Conservation (phyloP, 768 basidiomycete species). For the Rhizopogon vinicolor region DNA sequence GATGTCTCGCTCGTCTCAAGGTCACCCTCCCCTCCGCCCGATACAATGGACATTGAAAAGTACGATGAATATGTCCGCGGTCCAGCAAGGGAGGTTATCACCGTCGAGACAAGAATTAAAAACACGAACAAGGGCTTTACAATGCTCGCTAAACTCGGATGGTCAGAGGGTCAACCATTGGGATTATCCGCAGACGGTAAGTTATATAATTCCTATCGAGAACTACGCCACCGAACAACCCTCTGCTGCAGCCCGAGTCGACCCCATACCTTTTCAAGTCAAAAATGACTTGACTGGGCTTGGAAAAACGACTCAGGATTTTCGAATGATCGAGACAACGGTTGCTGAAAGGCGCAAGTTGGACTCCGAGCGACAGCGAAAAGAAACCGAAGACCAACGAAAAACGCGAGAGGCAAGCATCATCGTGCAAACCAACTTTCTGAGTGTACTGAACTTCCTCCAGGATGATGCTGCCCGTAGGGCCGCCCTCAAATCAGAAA, state of each 20-base stretch:
- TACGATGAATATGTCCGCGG: slow-evolving; percentile 63
- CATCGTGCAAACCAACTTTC: background rate
- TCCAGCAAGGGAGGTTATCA: slow-evolving; percentile 59
- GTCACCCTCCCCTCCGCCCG: slow-evolving; percentile 64
- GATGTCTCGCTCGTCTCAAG: slow-evolving; percentile 71
- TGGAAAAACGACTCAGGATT: slow-evolving; percentile 75
- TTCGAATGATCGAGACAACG: slow-evolving; percentile 80
- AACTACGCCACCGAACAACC: background rate
- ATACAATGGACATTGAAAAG: slow-evolving; percentile 54
- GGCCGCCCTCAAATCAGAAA: slow-evolving; percentile 62
- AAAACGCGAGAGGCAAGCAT: slow-evolving; percentile 58
- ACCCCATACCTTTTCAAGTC: slow-evolving; percentile 78
- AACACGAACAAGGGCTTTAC: slow-evolving; percentile 76
- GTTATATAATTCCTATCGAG: slow-evolving; percentile 6
- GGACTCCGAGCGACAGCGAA: slow-evolving; percentile 77
- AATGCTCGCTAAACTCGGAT: slow-evolving; percentile 78
- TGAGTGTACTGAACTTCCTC: slow-evolving; percentile 5
- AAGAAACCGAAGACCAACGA: slow-evolving; percentile 78
- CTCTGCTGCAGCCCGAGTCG: slow-evolving; percentile 57
- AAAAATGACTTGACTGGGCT: slow-evolving; percentile 77
- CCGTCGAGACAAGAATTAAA: slow-evolving; percentile 79
- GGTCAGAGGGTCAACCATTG: slow-evolving; percentile 75
- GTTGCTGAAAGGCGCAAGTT: slow-evolving; percentile 77
- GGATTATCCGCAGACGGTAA: slow-evolving; percentile 75
- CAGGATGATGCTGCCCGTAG: slow-evolving; percentile 64